Conservation (phyloP, 306 rosid species). For the Trifolium subterraneum region DNA sequence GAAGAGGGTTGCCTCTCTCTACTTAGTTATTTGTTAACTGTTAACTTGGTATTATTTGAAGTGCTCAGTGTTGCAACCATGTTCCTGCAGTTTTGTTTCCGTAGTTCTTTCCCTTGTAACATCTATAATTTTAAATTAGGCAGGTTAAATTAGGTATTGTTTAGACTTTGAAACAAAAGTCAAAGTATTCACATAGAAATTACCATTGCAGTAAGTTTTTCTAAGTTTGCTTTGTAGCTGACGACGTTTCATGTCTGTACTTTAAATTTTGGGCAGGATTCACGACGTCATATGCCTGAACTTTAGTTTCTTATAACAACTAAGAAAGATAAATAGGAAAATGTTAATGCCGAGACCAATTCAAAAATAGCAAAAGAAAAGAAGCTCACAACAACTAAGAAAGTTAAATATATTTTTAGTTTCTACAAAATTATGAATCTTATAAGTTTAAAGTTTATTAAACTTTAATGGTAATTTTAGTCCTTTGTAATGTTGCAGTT, state of each 20-base stretch:
- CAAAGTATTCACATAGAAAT: neutral
- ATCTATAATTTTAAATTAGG: conserved; percentile 35
- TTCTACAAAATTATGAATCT: too few relatives aligned
- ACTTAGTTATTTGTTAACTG: conserved; percentile 49
- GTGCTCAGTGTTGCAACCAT: conserved; percentile 45
- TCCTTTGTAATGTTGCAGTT: too few relatives aligned
- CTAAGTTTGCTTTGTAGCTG: neutral
- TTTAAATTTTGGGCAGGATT: neutral
- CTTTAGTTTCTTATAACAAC: too few relatives aligned
- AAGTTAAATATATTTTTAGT: too few relatives aligned
- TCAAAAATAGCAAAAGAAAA: too few relatives aligned
- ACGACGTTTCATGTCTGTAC: neutral
- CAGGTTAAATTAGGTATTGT: conserved; percentile 40
- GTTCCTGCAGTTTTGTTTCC: conserved; percentile 57
- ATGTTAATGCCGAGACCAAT: too few relatives aligned
- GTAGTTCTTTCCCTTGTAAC: conserved; percentile 44
- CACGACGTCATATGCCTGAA: too few relatives aligned
- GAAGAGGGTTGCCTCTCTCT: conserved; percentile 56
- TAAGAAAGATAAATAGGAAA: too few relatives aligned
- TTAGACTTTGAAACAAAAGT: neutral
- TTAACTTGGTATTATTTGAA: conserved; percentile 41
- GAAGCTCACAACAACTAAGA: too few relatives aligned
- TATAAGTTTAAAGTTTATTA: too few relatives aligned
- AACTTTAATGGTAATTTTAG: too few relatives aligned
- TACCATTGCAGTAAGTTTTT: neutral